phyloP scores from a whole-genome alignment of 2,329 filamentous ascomycete species.

The Cladosporium sp. region DNA sequence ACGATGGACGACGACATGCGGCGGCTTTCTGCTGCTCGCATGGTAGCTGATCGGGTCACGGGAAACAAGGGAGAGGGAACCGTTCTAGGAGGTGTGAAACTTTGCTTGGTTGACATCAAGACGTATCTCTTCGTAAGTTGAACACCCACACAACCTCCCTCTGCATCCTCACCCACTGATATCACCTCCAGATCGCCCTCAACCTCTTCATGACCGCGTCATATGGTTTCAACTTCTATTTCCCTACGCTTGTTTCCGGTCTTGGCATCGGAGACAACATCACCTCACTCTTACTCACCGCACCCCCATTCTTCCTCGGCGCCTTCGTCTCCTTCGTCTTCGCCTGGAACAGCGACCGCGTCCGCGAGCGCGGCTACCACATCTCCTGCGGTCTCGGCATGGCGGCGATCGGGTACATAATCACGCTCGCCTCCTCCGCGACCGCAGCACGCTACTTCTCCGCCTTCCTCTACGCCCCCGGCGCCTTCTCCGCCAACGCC shows the following conservation, averaged over 20 bases:
- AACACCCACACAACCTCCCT: neutral
- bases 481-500: conserved; percentile 33
- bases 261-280: conserved; percentile 32
- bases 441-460: conserved; percentile 23
- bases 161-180: neutral
- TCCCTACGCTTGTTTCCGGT: conserved; percentile 16
- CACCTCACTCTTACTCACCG: conserved; percentile 32
- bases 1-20: conserved; percentile 2
- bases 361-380: conserved; percentile 38
- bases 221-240: conserved; percentile 4
- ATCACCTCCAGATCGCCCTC: neutral
- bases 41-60: conserved; percentile 11
- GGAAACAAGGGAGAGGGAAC: neutral
- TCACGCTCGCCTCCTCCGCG: neutral
- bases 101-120: conserved; percentile 19
- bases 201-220: neutral
- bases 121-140: conserved; percentile 17
- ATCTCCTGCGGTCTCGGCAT: neutral
- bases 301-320: conserved; percentile 23
- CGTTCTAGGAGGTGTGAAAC: conserved; percentile 14
- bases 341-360: conserved; percentile 34
- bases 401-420: neutral
- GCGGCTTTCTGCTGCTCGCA: conserved; percentile 36
- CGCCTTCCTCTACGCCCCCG: conserved; percentile 32
- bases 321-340: conserved; percentile 26